These are phyloP conservation scores for Cryptococcus floricola DNA, from an alignment of 1,284 basidiomycete species.

Conservation along the genomic window DNA sequence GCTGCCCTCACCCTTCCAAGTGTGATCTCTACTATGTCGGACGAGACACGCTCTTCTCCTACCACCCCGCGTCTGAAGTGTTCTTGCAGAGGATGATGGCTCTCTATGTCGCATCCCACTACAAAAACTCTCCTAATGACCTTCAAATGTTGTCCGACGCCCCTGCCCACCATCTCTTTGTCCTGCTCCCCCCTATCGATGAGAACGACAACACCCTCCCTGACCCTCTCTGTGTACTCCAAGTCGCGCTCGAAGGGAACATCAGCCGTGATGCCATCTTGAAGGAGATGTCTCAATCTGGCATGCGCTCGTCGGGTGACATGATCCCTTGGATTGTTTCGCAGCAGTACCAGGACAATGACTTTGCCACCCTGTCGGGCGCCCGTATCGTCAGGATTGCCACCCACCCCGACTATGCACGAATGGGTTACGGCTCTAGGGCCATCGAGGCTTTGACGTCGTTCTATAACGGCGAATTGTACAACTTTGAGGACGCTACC, in stretches of 20 bases:
- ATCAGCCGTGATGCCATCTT: slow-evolving; percentile 83
- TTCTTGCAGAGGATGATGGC: slow-evolving; percentile 99
- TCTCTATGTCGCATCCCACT: slow-evolving; percentile 93
- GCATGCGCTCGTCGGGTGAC: slow-evolving; percentile 66
- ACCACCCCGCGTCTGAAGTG: slow-evolving; percentile 91
- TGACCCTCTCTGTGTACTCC: slow-evolving; percentile 90
- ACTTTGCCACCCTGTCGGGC: slow-evolving; percentile 88
- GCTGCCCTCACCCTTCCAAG: slow-evolving; percentile 85
- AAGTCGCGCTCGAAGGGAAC: slow-evolving; percentile 93
- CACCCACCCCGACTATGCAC: slow-evolving; percentile 92
- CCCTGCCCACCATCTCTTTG: slow-evolving; percentile 94
- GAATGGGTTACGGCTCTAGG: slow-evolving; percentile 97
- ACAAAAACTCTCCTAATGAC: slow-evolving; percentile 99
- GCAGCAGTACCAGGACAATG: slow-evolving; percentile 94
- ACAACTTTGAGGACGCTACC: slow-evolving; percentile 74
- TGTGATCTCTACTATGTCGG: slow-evolving; percentile 96
- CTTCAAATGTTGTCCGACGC: slow-evolving; percentile 95
- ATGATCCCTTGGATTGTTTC: slow-evolving; percentile 97
- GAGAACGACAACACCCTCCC: slow-evolving; percentile 81
- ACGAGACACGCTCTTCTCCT: slow-evolving; percentile 94
- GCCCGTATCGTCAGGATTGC: slow-evolving; percentile 91
- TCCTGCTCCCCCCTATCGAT: slow-evolving; percentile 84
- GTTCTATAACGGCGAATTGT: slow-evolving; percentile 90
- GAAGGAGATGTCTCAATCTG: slow-evolving; percentile 66
- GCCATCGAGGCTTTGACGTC: slow-evolving; percentile 81